phyloP scores from a whole-genome alignment of 148 eudicot genomes.

The Polygonum maritimum region DNA sequence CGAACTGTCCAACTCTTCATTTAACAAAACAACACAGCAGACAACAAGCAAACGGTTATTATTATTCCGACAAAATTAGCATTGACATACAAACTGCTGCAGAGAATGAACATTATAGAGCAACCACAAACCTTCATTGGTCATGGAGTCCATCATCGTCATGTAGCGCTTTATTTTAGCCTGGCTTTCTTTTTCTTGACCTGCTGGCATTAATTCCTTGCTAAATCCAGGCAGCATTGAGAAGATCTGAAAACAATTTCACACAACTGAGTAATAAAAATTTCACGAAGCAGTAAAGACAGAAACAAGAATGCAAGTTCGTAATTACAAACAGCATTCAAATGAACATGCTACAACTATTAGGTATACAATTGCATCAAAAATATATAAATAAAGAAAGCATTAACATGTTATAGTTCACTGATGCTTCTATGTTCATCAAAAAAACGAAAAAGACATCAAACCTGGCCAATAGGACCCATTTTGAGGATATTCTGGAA shows the following conservation, averaged over 20 bases:
- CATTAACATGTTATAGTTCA: background rate
- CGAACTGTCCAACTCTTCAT: conserved; percentile 84
- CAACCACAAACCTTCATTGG: conserved; percentile 52
- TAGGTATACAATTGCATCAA: background rate
- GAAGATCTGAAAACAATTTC: conserved; percentile 43
- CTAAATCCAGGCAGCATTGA: conserved; percentile 90
- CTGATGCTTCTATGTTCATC: background rate
- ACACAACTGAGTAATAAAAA: background rate
- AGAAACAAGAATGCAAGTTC: background rate
- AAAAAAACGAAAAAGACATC: conserved; percentile 17
- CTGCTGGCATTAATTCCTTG: conserved; percentile 82
- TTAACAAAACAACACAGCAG: background rate
- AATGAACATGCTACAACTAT: background rate
- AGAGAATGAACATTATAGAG: too few species aligned
- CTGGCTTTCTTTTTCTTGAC: conserved; percentile 89
- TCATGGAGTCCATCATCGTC: conserved; percentile 99
- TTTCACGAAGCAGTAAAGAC: background rate
- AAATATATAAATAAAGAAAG: background rate
- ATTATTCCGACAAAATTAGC: too few species aligned
- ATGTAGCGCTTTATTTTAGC: conserved; percentile 86
- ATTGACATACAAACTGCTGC: too few species aligned
- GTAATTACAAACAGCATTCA: background rate
- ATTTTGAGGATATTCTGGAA: conserved; percentile 89
- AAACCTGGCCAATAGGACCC: conserved; percentile 97
- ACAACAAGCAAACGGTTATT: too few species aligned